These are phyloP conservation scores for Liriodendron chinense DNA, from an alignment of 164 flowering plant genomes.

Conservation along the genomic window DNA sequence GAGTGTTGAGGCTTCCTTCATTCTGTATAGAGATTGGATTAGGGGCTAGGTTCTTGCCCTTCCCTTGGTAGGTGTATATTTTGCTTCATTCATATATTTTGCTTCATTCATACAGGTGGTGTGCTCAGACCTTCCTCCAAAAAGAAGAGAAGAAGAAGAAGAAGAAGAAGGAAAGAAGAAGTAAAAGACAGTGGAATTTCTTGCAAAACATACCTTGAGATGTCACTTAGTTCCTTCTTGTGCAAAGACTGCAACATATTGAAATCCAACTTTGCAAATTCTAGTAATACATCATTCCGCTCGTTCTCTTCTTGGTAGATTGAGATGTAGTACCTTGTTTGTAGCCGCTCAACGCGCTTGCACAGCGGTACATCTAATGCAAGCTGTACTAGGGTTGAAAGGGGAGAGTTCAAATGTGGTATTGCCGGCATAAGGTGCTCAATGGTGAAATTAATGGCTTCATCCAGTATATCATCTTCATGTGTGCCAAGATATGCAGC, in stretches of 20 bases:
- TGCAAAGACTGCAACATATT: too few species aligned
- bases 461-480: too few species aligned
- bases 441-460: constrained; percentile 20
- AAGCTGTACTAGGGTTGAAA: constrained; percentile 12
- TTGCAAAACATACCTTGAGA: too few species aligned
- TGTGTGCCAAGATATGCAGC: constrained; percentile 23
- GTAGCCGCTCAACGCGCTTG: constrained; percentile 14
- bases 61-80: not conserved
- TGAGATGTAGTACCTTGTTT: constrained; percentile 14
- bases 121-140: too few species aligned
- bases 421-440: constrained; percentile 8
- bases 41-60: not conserved
- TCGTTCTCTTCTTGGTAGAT: constrained; percentile 12
- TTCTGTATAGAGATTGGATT: not conserved
- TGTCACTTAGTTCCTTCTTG: too few species aligned
- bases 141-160: not conserved
- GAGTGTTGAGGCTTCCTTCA: not conserved
- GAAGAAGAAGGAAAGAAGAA: too few species aligned
- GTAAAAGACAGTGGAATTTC: too few species aligned
- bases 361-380: constrained; percentile 14
- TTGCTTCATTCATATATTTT: too few species aligned
- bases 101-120: too few species aligned
- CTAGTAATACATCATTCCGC: constrained; percentile 3
- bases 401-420: too few species aligned
- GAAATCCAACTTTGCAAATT: constrained; percentile 16